Percentiles rank a stretch among this genome's conserved stretches.
These are phyloP conservation scores for Talaromyces sp. DNA, from an alignment of 2,329 filamentous ascomycete genomes.

Conservation along the genomic window DNA sequence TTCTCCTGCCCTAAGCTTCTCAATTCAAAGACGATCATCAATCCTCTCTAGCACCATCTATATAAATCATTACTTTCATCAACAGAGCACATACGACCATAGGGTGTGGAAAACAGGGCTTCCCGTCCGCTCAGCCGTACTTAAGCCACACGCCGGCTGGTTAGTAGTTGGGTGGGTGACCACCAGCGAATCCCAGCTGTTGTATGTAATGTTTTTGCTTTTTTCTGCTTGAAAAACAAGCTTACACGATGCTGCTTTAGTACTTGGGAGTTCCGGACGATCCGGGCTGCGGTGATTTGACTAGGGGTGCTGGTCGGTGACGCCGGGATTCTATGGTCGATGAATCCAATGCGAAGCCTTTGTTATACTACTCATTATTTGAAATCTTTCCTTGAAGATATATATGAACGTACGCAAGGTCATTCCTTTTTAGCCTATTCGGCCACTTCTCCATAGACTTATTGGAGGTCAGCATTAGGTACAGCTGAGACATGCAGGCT, in stretches of 20 bases:
- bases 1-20: too few relatives aligned
- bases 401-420: too few relatives aligned
- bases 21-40: not conserved
- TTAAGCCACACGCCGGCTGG: not conserved
- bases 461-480: too few relatives aligned
- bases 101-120: not conserved
- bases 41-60: not conserved
- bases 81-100: not conserved
- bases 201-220: not conserved
- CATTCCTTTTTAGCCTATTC: too few relatives aligned
- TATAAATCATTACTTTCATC: not conserved
- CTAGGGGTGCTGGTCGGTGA: not conserved
- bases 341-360: not conserved
- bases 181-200: not conserved
- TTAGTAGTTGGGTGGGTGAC: not conserved
- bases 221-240: not conserved
- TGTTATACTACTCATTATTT: too few relatives aligned
- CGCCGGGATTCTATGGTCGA: not conserved
- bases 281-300: not conserved
- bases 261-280: not conserved
- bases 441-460: too few relatives aligned
- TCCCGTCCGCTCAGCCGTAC: not conserved
- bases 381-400: too few relatives aligned
- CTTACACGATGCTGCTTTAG: not conserved
- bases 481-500: too few relatives aligned